Conservation (phyloP, 257 asterid genomes). For the Phtheirospermum japonicum region DNA sequence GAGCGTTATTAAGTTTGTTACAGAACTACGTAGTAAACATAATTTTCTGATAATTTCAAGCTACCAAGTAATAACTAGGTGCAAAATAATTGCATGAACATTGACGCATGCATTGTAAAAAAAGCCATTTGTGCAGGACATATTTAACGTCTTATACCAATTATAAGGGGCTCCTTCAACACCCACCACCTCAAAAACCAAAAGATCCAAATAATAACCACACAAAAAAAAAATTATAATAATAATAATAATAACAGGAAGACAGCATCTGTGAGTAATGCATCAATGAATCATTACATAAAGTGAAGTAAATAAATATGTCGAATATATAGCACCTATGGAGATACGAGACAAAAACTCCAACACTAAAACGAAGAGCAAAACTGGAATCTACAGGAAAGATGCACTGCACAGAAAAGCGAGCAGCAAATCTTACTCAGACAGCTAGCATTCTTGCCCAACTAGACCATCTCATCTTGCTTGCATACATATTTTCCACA, state of each 20-base stretch:
- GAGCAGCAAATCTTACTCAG: slow-evolving; percentile 27
- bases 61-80: too few relatives aligned
- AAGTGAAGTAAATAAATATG: not conserved
- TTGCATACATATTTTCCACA: slow-evolving; percentile 16
- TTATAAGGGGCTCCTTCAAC: too few relatives aligned
- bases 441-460: slow-evolving; percentile 27
- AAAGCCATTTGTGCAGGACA: too few relatives aligned
- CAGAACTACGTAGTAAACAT: too few relatives aligned
- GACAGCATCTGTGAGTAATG: too few relatives aligned
- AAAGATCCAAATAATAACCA: not conserved
- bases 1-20: too few relatives aligned
- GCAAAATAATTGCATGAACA: not conserved
- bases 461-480: slow-evolving; percentile 29
- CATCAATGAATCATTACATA: not conserved
- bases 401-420: not conserved
- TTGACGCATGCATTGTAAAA: not conserved
- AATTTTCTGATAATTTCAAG: too few relatives aligned
- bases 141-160: too few relatives aligned
- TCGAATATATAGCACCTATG: not conserved
- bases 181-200: not conserved
- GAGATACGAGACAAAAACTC: not conserved
- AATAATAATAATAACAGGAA: not conserved
- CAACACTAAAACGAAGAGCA: not conserved
- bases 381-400: slow-evolving; percentile 3
- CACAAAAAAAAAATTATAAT: too few relatives aligned